Base-by-base conservation (phyloP, 495 filamentous ascomycete species). In the Rostrohypoxylon terebratum region DNA sequence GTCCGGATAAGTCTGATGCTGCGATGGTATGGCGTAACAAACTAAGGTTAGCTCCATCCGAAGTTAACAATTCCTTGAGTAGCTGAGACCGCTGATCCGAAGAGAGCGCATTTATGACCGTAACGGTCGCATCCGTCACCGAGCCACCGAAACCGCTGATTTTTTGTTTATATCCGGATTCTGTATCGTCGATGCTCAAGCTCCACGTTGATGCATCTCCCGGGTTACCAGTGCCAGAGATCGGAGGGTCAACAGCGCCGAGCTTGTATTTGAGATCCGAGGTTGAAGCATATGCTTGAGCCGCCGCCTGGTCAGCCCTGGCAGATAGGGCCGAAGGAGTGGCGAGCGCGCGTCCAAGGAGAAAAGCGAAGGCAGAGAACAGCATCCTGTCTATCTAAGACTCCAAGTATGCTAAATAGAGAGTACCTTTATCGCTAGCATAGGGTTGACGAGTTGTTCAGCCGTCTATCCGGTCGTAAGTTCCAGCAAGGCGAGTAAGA, bases 11-110 rank as follows among this genome's bases (percentile, higher is more conserved):
- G 63, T 89, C 87, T 13, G 84, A 86, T 1, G 86, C 78, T 11
- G 81, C 86, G 48, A 89, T 86, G 1, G 85, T 86, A 71, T 89
- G 86, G 2, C 87, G 82, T 72, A 88, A 81, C 64, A 89, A 73
- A 48, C 75, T 63, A 67, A 87, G 87, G 53, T 81, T 81, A 34
- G 83, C 85, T 13, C 87, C 86, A 5, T 76, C 75, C 13, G 75
- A 59, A 7, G 83, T 83, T 77, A 88, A 76, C 14, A 89, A 72
- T 34, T 85, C 80, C 44, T 83, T 77, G 21, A 87, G 77, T 1
- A 88, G 78, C 58, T 82, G 72, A 48, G 77, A 73, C 13, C 81
- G 79, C 8, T 73, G 80, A 50, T 78, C 73, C 21, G 78, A 71
- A 11, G 80, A 59, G 3, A 89, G 77, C 0, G 78, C 79, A 55